Evolutionary conservation across 1,139 yeast species (phyloP), one percentile per base, ranked within the genome.

Genomic region (Diutina pseudorugosa): DNA sequence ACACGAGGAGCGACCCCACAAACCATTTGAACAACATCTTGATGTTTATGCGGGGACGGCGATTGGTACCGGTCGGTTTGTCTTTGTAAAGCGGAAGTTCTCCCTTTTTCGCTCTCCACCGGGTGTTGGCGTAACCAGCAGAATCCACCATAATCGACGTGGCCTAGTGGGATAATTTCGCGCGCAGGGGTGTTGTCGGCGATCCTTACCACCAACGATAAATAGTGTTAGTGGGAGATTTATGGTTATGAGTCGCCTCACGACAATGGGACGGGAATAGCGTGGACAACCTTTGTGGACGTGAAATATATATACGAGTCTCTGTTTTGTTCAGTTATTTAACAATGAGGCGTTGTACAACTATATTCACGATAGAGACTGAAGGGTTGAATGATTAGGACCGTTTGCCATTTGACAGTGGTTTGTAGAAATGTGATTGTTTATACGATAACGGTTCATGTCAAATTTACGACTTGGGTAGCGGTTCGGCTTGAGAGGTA

Each of bases 21-120:
- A 77, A 65, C 1, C 74, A 79, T 59, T 72, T 75, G 51, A 73
- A 60, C 36, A 77, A 57, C 80, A 76, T 76, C 21, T 43, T 16
- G 27, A 19, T 40, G 27, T 19, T n/a, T 3, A 11, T 8, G 18
- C 36, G 30, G n/a, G 33, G 5, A 11, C 47, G 30, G 4, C 25
- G 19, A 1, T 6, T 11, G 16, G 12, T 6, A 12, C 14, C 47
- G 14, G 25, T 6, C 19, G 52, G 52, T 30, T 51, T 51, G 43
- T 51, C 52, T 23, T 51, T 51, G 43, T 43, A 51, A 3, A 51
- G 43, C 3, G 52, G 52, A 7, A 51, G 43, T 8, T 52, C 47
- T 12, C 52, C 43, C 27, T 56, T 51, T 44, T 56, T 55, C 27
- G 62, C 60, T 43, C 59, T 57, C 61, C 60, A 56, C 55, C 54